Evolutionary conservation across 2,329 filamentous ascomycete genomes (phyloP).

Genomic region (Aspergillus spinulosporus): DNA sequence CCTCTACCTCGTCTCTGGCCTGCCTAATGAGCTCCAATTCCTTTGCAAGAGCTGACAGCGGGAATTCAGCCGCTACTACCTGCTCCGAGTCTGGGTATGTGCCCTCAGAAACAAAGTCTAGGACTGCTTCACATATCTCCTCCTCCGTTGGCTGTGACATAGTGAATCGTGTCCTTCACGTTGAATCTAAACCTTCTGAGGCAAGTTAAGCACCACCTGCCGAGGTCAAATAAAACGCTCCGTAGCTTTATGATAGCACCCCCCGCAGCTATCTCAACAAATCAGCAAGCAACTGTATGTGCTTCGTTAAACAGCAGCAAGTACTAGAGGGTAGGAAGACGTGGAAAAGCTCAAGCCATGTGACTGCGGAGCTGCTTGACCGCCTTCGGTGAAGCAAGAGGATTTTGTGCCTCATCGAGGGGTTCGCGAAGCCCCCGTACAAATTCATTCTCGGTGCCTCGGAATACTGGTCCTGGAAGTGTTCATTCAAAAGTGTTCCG

Average conservation of each 20-base stretch:
- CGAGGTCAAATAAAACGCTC: too few species aligned
- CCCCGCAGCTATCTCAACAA: background rate
- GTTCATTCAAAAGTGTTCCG: background rate
- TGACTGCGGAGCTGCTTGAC: conserved; percentile 33
- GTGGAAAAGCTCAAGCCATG: conserved; percentile 28
- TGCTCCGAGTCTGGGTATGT: conserved; percentile 59
- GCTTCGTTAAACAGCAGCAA: background rate
- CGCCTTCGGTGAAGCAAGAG: conserved; percentile 14
- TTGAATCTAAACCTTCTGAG: background rate
- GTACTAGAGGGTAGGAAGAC: too few species aligned
- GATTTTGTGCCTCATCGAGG: conserved; percentile 16
- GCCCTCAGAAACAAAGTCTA: conserved; percentile 62
- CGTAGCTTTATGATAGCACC: background rate
- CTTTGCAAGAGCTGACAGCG: conserved; percentile 49
- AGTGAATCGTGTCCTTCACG: conserved; percentile 17
- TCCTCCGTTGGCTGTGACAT: conserved; percentile 42
- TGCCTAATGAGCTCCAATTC: conserved; percentile 54
- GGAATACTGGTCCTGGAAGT: background rate
- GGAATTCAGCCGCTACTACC: conserved; percentile 55
- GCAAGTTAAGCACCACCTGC: background rate
- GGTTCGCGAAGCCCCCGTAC: background rate
- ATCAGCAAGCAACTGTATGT: background rate
- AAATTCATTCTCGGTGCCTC: background rate
- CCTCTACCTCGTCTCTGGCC: conserved; percentile 57
- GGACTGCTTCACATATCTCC: conserved; percentile 59